A percentile compares a stretch with the other conserved stretches of the same genome.
These are phyloP conservation scores for Brassica napus DNA, from an alignment of 345 rosid species.

Conservation along the genomic window Da-Ae NC_063439.1:21539501-21540000, in stretches of 20 bases:
- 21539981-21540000: not conserved
- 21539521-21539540: conserved; percentile 26
- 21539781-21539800: not conserved
- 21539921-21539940: not conserved
- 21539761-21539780: not conserved
- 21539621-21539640: not conserved
- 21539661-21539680: not conserved
- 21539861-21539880: not conserved
- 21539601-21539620: not conserved
- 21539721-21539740: not conserved
- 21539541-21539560: conserved; percentile 14
- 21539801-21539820: not conserved
- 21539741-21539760: not conserved
- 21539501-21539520: not conserved
- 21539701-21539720: not conserved
- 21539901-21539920: not conserved
- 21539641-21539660: not conserved
- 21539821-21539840: not conserved
- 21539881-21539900: not conserved
- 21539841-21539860: not conserved
- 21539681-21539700: not conserved
- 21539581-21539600: conserved; percentile 18
- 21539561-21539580: not conserved
- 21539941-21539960: not conserved
- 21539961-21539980: not conserved